These are phyloP conservation scores for Carex cristatella DNA, from an alignment of 176 grass and related monocot genomes.

Conservation along the genomic window DNA sequence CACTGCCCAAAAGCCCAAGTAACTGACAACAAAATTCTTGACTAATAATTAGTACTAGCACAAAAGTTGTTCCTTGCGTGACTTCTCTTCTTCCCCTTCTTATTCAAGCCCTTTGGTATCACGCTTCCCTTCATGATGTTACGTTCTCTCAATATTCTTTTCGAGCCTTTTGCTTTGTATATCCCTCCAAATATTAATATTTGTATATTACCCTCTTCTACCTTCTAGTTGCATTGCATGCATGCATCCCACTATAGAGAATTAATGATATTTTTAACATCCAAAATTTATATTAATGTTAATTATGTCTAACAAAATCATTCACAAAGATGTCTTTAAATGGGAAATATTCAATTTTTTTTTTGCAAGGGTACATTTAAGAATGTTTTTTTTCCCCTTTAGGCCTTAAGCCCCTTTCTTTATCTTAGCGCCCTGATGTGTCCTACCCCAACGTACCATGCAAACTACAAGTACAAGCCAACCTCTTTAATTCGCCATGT, in stretches of 20 bases:
- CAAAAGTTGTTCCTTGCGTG: conserved; percentile 50
- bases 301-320: not conserved
- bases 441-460: not conserved
- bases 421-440: not conserved
- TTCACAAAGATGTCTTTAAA: not conserved
- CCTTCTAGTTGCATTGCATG: not conserved
- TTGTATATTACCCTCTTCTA: conserved; percentile 2
- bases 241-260: not conserved
- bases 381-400: not conserved
- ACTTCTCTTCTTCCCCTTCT: conserved; percentile 43
- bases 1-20: conserved; percentile 8
- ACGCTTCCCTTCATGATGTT: conserved; percentile 23
- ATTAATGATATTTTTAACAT: not conserved
- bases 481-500: not conserved
- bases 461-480: conserved; percentile 15
- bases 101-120: conserved; percentile 33
- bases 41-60: not conserved
- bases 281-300: not conserved
- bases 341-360: not conserved
- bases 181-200: conserved; percentile 20
- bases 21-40: not conserved
- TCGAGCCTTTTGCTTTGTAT: not conserved
- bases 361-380: not conserved
- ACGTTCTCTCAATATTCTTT: not conserved
- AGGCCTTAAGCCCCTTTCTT: not conserved